Evolutionary conservation across 805 yeast genomes (phyloP), one percentile per base, ranked within the genome.

Genomic region (Saccharomycopsis selenospora): DNA sequence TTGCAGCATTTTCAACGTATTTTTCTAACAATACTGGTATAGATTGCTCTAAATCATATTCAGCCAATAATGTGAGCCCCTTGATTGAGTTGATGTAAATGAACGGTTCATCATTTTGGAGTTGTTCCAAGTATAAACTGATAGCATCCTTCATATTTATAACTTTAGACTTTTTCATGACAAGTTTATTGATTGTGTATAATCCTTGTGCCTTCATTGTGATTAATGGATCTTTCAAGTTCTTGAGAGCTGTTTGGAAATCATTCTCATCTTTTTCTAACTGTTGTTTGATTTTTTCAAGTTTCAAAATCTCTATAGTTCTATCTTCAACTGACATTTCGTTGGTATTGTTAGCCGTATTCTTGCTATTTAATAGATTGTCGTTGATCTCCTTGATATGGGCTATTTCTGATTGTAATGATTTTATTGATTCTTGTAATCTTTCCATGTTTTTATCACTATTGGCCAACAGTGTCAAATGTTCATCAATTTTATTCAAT

Each of bases 161-260:
- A 0, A 76, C 78, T 1, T 68, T 61, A n/a, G 85, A 76, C 29
- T 69, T 69, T 26, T 62, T 64, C 38, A 66, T 70, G 4, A 78
- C 69, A 40, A 88, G 67, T 48, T 73, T 71, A 25, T 87, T 69
- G 26, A 91, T 62, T 22, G 80, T 63, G 53, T 75, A 76, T 6
- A 93, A 65, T 0, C 98, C 98, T 62, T 85, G 89, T 0, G 95
- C 98, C 47, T 89, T 70, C 2, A 91, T 76, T 0, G 98, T 96
- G 2, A 85, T 81, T 40, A 84, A 65, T 0, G 90, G 85, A 63
- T 90, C 96, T 48, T 79, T 79, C 40, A 93, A 63, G 51, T 80
- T 77, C 1, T 74, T 67, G 30, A 86, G 65, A 0, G 96, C 96
- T 27, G 76, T 69, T 13, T 75, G 72, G 42, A 84, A 64, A 0